phyloP scores from a whole-genome alignment of 163 green algal genomes.

The Prototheca cutis region DNA sequence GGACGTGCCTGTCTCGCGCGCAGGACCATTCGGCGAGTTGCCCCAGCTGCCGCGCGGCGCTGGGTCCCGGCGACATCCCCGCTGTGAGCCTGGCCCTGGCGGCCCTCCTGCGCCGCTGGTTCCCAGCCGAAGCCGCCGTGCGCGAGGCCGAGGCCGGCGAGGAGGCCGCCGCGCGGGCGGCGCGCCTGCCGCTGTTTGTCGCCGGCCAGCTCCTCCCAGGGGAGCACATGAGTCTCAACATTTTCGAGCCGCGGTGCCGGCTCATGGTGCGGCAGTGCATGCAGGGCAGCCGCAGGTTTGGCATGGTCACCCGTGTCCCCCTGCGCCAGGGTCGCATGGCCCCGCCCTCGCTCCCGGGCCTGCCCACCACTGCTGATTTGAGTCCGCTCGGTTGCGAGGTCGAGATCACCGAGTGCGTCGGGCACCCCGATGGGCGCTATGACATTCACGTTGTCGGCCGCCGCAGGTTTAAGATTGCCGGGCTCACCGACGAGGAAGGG shows the following conservation, averaged over 20 bases:
- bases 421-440: slow-evolving; percentile 60
- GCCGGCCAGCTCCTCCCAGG: slow-evolving; percentile 70
- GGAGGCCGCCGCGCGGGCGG: not conserved
- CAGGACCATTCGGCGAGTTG: slow-evolving; percentile 60
- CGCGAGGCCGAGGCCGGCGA: slow-evolving; percentile 32
- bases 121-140: slow-evolving; percentile 57
- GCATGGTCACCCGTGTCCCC: slow-evolving; percentile 44
- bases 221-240: slow-evolving; percentile 71
- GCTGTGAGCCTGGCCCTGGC: slow-evolving; percentile 46
- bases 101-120: slow-evolving; percentile 43
- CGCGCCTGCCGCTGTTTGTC: slow-evolving; percentile 68
- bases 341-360: too few relatives aligned
- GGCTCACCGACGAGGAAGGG: too few relatives aligned
- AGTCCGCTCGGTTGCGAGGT: slow-evolving; percentile 43
- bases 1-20: slow-evolving; percentile 49
- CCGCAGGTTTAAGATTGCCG: too few relatives aligned
- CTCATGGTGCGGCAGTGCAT: slow-evolving; percentile 71
- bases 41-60: slow-evolving; percentile 40
- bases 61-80: not conserved
- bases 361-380: not conserved
- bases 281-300: slow-evolving; percentile 58
- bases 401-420: slow-evolving; percentile 65
- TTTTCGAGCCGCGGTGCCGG: slow-evolving; percentile 81
- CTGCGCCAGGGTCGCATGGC: too few relatives aligned
- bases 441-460: slow-evolving; percentile 56